phyloP scores from a whole-genome alignment of 495 filamentous ascomycete genomes.

The Neurospora discreta region DNA sequence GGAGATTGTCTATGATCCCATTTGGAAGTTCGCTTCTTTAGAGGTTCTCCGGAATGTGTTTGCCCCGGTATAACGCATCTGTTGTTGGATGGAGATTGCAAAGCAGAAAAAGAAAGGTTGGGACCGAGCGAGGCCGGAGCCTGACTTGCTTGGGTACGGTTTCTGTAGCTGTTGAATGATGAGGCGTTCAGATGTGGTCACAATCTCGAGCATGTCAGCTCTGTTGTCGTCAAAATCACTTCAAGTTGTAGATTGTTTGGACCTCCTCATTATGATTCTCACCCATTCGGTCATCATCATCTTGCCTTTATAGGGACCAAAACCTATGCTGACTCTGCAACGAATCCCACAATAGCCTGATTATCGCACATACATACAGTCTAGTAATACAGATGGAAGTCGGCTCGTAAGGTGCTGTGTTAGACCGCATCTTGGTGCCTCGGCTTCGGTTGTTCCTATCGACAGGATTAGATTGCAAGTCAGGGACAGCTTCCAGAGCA shows the following conservation, averaged over 20 bases:
- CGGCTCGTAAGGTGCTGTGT: neutral
- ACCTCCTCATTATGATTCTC: neutral
- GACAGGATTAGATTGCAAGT: neutral
- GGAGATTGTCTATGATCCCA: neutral
- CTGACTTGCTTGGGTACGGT: neutral
- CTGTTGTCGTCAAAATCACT: neutral
- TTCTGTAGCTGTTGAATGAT: neutral
- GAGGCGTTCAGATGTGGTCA: neutral
- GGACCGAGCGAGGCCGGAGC: neutral
- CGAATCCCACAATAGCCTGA: neutral
- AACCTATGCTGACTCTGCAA: neutral
- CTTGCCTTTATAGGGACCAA: no score
- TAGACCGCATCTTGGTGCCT: neutral
- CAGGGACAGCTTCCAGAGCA: neutral
- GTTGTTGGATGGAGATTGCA: neutral
- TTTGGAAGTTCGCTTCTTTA: neutral
- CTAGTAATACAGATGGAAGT: neutral
- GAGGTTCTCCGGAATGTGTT: neutral
- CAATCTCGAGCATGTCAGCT: neutral
- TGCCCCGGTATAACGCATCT: neutral
- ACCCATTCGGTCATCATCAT: neutral
- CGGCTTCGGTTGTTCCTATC: neutral
- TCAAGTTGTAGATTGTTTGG: neutral
- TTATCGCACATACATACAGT: neutral
- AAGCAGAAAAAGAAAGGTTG: neutral